Evolutionary conservation across 371 early-diverging fungal genomes (phyloP), one percentile per base, ranked within the genome.

Genomic region (Mucor indicus): DNA sequence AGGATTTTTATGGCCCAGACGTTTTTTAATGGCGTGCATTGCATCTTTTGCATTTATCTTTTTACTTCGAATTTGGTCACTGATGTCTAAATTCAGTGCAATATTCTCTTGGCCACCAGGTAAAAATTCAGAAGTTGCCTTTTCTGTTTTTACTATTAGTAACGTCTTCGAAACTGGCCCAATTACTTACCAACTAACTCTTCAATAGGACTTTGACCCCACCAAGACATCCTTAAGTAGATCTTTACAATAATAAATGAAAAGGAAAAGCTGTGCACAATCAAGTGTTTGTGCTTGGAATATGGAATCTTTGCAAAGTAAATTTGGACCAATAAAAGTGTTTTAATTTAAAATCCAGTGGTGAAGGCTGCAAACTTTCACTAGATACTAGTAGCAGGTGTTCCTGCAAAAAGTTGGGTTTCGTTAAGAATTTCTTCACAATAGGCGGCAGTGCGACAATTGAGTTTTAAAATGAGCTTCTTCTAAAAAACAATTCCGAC

Each of bases 61-160:
- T 64, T 96, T 96, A 55, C 90, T 84, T 50, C 93, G 83, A 51
- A 98, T 86, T 60, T 87, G 84, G 75, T 98, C 98, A 47, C 89
- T 87, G 48, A 96, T 92, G 53, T 96, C 95, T 35, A 96, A 75
- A 50, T 86, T 86, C 13, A 83, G 53, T 5, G 81, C 81, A 6
- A 94, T 69, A 72, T 97, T 92, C 50, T 90, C 92, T 53, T 87
- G 76, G 31, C 92, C 93, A 29, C 78, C 78, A 36, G 93, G 95
- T 6, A 93, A 58, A 55, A 85, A 83, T 67, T 95, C 98, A 4
- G 90, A 85, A 12, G 97, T 97, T 21, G 95, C 95, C 48, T 80
- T 83, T 47, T 86, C 92, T 91, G 67, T 38, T 22, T 16, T 38
- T 38, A n/a, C 29, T 49, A 8, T 44, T 15, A 15, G 24, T 5